Base-by-base conservation (phyloP, 306 rosid genomes). In the barrel medic (Medicago truncatula) region DNA sequence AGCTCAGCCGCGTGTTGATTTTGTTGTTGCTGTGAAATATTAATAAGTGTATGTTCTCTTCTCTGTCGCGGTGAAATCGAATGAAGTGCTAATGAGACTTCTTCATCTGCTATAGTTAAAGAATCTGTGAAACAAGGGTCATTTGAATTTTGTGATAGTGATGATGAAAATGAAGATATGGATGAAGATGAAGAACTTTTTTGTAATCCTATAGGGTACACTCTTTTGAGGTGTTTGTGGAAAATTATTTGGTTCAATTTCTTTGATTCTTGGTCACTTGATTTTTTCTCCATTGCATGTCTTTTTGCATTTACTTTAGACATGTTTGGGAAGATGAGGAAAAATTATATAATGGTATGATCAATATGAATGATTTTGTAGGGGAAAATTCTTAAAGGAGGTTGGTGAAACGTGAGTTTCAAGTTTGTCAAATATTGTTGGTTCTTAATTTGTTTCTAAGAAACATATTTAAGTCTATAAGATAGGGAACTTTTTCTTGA, bases 321-420 rank as follows among this genome's bases (percentile, higher is more conserved):
- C 90, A 87, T 85, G 23, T 16, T 83, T 59, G 53, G 41, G 75
- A 68, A 56, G 68, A 75, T 15, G 34, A 53, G 83, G 73, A 31
- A 43, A 65, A 46, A 70, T 70, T 56, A 1, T 56, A 1, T 13
- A 17, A 6, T 47, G 64, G 1, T 65, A 80, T 80, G 0, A 36
- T 25, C 23, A 80, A 76, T 74, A 6, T 57, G 18, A 57, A 12
- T 57, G 67, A 13, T 25, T 10, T 56, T 56, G 10, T 67, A 54
- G 13, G 40, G 36, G 61, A 34, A 61, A 50, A 63, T 73, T 66
- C 66, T 62, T 71, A 7, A 31, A 31, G 36, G 78, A 76, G 90
- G 93, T 91, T 89, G 97, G 94, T 93, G 89, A 86, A 80, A 74
- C 70, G 98, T 88, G 87, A 80, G 86, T 75, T 86, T 93, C 94